phyloP scores from a whole-genome alignment of 164 flowering plant genomes.

The Magnolia sinica region DNA sequence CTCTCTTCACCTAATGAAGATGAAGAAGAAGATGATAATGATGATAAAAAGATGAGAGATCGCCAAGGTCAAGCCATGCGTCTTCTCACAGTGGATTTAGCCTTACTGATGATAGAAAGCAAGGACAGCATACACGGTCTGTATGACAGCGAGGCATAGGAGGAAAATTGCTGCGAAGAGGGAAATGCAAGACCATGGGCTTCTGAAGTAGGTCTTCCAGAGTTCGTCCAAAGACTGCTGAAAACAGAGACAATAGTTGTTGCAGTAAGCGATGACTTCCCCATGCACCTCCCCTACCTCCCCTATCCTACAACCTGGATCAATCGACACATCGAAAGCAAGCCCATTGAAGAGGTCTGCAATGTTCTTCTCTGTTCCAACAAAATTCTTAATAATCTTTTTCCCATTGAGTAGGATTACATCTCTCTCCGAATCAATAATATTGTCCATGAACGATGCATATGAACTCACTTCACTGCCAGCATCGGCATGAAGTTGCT shows the following conservation, averaged over 20 bases:
- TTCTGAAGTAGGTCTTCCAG: slow-evolving; percentile 47
- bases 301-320: slow-evolving; percentile 28
- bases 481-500: slow-evolving; percentile 46
- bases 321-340: slow-evolving; percentile 39
- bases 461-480: slow-evolving; percentile 50
- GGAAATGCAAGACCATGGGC: slow-evolving; percentile 53
- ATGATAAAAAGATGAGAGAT: too few species aligned
- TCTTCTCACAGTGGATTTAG: too few species aligned
- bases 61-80: too few species aligned
- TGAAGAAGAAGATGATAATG: too few species aligned
- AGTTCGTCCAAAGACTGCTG: slow-evolving; percentile 51
- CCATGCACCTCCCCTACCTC: slow-evolving; percentile 36
- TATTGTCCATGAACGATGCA: slow-evolving; percentile 48
- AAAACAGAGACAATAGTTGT: slow-evolving; percentile 21
- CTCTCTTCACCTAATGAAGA: too few species aligned
- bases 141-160: background rate
- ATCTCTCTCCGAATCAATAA: slow-evolving; percentile 43
- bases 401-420: slow-evolving; percentile 34
- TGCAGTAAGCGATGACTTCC: slow-evolving; percentile 33
- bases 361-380: slow-evolving; percentile 50
- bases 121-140: background rate
- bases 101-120: background rate
- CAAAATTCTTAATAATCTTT: slow-evolving; percentile 39
- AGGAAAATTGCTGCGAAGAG: slow-evolving; percentile 9
- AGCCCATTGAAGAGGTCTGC: slow-evolving; percentile 50